These are phyloP conservation scores for Combretum micranthum DNA, from an alignment of 345 rosid species.

Conservation along the genomic window DNA sequence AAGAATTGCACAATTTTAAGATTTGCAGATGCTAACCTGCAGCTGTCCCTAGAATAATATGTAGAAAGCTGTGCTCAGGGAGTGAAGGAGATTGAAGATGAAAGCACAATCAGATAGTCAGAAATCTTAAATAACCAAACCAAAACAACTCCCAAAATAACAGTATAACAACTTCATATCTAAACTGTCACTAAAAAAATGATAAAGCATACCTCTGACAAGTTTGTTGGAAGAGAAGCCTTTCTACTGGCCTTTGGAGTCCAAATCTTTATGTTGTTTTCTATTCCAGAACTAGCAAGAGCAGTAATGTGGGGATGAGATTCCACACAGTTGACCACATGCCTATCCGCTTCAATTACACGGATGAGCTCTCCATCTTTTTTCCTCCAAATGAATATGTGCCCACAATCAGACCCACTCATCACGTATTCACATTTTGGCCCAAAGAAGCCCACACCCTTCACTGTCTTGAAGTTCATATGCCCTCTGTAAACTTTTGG, in stretches of 20 bases:
- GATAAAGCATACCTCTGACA: conserved; percentile 51
- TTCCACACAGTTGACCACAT: conserved; percentile 77
- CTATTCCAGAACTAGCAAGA: conserved; percentile 88
- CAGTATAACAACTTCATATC: background rate
- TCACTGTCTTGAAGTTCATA: conserved; percentile 62
- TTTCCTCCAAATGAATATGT: conserved; percentile 88
- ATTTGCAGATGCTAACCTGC: too few species aligned
- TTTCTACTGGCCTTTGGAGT: conserved; percentile 60
- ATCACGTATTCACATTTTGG: conserved; percentile 82
- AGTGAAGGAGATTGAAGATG: too few species aligned
- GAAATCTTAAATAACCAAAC: too few species aligned
- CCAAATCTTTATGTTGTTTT: conserved; percentile 81
- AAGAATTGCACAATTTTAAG: too few species aligned
- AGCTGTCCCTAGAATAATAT: too few species aligned
- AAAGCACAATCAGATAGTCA: too few species aligned
- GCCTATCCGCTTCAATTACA: conserved; percentile 70
- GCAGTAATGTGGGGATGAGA: conserved; percentile 67
- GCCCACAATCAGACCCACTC: conserved; percentile 97
- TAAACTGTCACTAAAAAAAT: background rate
- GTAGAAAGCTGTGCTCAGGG: too few species aligned
- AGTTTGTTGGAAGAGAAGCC: conserved; percentile 57
- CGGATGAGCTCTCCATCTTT: conserved; percentile 69
- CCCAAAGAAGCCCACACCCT: conserved; percentile 84
- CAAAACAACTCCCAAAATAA: background rate
- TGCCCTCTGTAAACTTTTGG: conserved; percentile 81